Evolutionary conservation across 1,139 yeast species (phyloP).

Genomic region (Geotrichum carabidarum): DNA sequence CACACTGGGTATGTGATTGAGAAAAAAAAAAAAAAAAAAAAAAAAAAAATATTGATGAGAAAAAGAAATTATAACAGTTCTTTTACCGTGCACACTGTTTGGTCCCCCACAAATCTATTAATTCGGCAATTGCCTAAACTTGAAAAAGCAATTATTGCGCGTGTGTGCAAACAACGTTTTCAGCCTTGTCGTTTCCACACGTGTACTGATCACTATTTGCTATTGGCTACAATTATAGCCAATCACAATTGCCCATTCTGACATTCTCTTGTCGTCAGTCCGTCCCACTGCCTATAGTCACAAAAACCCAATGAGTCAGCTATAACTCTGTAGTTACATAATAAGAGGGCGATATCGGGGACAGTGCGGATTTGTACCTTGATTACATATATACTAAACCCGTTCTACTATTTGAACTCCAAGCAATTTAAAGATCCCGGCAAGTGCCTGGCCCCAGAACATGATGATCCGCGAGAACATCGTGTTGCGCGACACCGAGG

Average conservation of each 20-base stretch:
- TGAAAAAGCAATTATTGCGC: no score
- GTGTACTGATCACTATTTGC: not conserved
- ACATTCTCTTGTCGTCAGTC: not conserved
- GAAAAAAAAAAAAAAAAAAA: not conserved
- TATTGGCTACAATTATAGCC: conserved; percentile 4
- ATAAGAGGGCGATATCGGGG: no score
- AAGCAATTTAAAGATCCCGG: not conserved
- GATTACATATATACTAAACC: not conserved
- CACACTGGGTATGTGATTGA: not conserved
- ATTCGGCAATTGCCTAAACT: no score
- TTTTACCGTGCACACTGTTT: no score
- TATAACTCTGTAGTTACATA: no score
- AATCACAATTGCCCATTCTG: not conserved
- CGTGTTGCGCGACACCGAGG: not conserved
- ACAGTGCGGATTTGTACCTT: no score
- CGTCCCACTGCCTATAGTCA: no score
- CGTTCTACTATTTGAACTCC: not conserved
- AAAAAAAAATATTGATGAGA: not conserved
- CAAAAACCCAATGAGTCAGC: no score
- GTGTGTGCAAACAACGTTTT: not conserved
- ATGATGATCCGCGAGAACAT: not conserved
- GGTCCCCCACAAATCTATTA: no score
- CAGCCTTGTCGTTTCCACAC: conserved; percentile 1
- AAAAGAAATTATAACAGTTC: not conserved
- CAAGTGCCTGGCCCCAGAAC: not conserved